Evolutionary conservation across 176 grass and related monocot genomes (phyloP).

Genomic region (Microstegium vimineum): DNA sequence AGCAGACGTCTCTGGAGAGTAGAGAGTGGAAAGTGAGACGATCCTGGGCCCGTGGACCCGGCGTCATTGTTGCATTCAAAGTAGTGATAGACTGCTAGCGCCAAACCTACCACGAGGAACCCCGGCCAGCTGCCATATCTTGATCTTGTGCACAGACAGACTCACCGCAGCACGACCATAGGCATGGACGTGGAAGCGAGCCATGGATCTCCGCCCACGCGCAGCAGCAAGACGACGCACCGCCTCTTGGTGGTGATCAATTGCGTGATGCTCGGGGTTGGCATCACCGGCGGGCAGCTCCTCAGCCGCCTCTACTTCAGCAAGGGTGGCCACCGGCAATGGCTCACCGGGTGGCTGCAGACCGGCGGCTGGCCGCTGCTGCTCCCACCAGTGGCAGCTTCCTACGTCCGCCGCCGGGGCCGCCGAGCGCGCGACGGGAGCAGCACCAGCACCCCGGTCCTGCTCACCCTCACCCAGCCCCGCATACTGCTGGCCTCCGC

Average conservation of each 20-base stretch:
- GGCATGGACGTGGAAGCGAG: conserved; percentile 38
- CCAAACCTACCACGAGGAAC: background rate
- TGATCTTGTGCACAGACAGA: background rate
- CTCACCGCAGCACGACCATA: background rate
- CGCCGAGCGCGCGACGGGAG: conserved; percentile 9
- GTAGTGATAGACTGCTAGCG: background rate
- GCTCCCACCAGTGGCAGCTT: conserved; percentile 17
- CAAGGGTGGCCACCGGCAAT: conserved; percentile 55
- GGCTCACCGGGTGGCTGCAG: conserved; percentile 53
- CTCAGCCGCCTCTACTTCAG: conserved; percentile 59
- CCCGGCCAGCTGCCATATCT: background rate
- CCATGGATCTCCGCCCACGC: background rate
- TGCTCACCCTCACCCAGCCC: conserved; percentile 24
- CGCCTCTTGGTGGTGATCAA: conserved; percentile 41
- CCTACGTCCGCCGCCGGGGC: conserved; percentile 1
- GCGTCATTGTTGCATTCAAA: background rate
- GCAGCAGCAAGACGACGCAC: conserved; percentile 14
- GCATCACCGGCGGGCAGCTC: conserved; percentile 55
- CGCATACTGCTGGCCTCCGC: conserved; percentile 35
- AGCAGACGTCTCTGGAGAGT: no score
- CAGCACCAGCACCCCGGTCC: background rate
- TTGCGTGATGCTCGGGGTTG: conserved; percentile 40
- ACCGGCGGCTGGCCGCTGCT: conserved; percentile 54
- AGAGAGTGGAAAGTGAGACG: no score
- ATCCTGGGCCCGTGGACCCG: no score